Percentiles rank a stretch among this genome's conserved stretches.
These are phyloP conservation scores for Boletus bicolor DNA, from an alignment of 768 basidiomycete species.

Conservation along the genomic window DNA sequence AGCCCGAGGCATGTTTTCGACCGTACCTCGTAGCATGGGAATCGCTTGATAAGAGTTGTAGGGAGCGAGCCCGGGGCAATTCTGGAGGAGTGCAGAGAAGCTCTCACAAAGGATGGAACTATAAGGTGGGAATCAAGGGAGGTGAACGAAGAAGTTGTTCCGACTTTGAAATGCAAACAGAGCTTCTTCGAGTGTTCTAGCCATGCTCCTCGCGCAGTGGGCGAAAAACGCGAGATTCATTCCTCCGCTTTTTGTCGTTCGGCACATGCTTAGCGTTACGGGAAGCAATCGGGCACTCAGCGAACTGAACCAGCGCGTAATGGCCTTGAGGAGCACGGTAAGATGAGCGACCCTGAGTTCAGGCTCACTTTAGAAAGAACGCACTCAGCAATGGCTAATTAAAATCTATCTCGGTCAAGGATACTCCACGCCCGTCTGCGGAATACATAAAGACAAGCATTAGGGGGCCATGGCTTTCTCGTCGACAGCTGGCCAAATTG, in stretches of 20 bases:
- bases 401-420: slow-evolving; percentile 33
- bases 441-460: slow-evolving; percentile 35
- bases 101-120: slow-evolving; percentile 18
- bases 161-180: slow-evolving; percentile 35
- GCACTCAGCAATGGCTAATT: slow-evolving; percentile 30
- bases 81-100: slow-evolving; percentile 20
- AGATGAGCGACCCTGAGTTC: slow-evolving; percentile 29
- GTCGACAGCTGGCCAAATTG: slow-evolving; percentile 18
- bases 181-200: slow-evolving; percentile 34
- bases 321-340: slow-evolving; percentile 34
- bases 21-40: slow-evolving; percentile 33
- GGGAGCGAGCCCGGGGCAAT: slow-evolving; percentile 22
- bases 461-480: slow-evolving; percentile 30
- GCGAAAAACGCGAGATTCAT: slow-evolving; percentile 36
- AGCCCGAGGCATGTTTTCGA: slow-evolving; percentile 24
- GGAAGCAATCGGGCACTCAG: slow-evolving; percentile 34
- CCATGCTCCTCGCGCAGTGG: slow-evolving; percentile 34
- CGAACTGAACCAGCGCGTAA: slow-evolving; percentile 37
- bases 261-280: slow-evolving; percentile 33
- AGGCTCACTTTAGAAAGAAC: slow-evolving; percentile 20
- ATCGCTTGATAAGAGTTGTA: slow-evolving; percentile 21
- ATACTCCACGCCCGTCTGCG: slow-evolving; percentile 35
- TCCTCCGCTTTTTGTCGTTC: slow-evolving; percentile 29
- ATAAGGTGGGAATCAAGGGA: slow-evolving; percentile 32
- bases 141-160: slow-evolving; percentile 24